These are phyloP conservation scores for Solanum aculeatissimum DNA, from an alignment of 305 asterid species.

Conservation along the genomic window DNA sequence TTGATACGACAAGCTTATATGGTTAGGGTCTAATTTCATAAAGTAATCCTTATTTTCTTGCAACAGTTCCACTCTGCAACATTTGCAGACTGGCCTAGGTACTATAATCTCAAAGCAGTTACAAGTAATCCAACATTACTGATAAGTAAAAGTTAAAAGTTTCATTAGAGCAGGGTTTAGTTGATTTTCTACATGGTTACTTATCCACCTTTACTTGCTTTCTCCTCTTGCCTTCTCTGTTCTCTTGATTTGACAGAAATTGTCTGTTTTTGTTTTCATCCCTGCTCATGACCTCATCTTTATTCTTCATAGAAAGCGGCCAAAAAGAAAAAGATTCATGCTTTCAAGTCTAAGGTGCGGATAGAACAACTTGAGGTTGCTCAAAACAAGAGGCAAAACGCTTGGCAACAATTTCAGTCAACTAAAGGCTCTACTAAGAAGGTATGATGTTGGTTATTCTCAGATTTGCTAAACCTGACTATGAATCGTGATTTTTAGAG, in stretches of 20 bases:
- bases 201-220: neutral
- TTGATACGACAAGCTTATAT: neutral
- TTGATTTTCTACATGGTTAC: neutral
- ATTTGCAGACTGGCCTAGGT: neutral
- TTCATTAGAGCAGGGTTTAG: neutral
- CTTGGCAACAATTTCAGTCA: slow-evolving; percentile 98
- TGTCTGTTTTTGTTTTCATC: neutral
- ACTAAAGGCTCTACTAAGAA: slow-evolving; percentile 86
- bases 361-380: slow-evolving; percentile 82
- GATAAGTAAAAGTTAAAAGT: neutral
- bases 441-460: slow-evolving; percentile 26
- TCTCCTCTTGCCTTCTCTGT: neutral
- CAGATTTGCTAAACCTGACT: neutral
- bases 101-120: neutral
- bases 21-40: neutral
- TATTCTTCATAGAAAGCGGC: slow-evolving; percentile 56
- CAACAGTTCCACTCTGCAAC: neutral
- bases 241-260: neutral
- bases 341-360: slow-evolving; percentile 94
- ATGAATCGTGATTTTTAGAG: neutral
- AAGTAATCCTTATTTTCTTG: neutral
- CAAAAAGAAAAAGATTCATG: slow-evolving; percentile 82
- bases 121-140: neutral
- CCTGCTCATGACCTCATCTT: neutral
- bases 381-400: slow-evolving; percentile 97